Evolutionary conservation across 1,284 basidiomycete genomes (phyloP).

Genomic region (Ustilago shanxiensis): DNA sequence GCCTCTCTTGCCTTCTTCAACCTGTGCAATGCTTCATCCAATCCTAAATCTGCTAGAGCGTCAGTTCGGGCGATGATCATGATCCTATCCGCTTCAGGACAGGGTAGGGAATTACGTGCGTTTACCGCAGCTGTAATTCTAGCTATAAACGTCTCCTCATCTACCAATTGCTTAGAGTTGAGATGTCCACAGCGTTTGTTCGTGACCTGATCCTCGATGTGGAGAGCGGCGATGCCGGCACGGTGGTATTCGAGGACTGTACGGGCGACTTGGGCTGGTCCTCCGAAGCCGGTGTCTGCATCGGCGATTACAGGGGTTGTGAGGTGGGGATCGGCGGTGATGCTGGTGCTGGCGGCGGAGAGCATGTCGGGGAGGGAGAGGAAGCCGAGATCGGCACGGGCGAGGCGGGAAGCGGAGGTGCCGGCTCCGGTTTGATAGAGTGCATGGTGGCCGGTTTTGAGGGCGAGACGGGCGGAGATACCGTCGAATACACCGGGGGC

Average conservation of each 20-base stretch:
- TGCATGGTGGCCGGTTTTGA: slow-evolving; percentile 77
- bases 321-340: slow-evolving; percentile 28
- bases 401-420: slow-evolving; percentile 81
- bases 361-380: slow-evolving; percentile 79
- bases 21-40: slow-evolving; percentile 81
- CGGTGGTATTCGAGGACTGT: slow-evolving; percentile 80
- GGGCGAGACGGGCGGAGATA: slow-evolving; percentile 81
- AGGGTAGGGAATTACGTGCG: slow-evolving; percentile 70
- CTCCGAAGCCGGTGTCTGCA: slow-evolving; percentile 85
- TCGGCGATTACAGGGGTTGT: slow-evolving; percentile 77
- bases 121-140: slow-evolving; percentile 80
- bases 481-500: slow-evolving; percentile 80
- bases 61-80: slow-evolving; percentile 86
- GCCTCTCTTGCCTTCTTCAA: slow-evolving; percentile 80
- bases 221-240: slow-evolving; percentile 80
- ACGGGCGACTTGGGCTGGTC: slow-evolving; percentile 79
- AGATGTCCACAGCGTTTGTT: slow-evolving; percentile 84
- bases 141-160: slow-evolving; percentile 80
- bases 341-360: slow-evolving; percentile 33
- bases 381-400: slow-evolving; percentile 82
- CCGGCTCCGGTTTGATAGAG: slow-evolving; percentile 82
- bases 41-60: slow-evolving; percentile 81
- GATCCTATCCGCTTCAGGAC: slow-evolving; percentile 79
- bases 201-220: slow-evolving; percentile 86
- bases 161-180: slow-evolving; percentile 83